Base-by-base conservation (phyloP, 352 stramenopile species). In the Globisporangium yorkense region DNA sequence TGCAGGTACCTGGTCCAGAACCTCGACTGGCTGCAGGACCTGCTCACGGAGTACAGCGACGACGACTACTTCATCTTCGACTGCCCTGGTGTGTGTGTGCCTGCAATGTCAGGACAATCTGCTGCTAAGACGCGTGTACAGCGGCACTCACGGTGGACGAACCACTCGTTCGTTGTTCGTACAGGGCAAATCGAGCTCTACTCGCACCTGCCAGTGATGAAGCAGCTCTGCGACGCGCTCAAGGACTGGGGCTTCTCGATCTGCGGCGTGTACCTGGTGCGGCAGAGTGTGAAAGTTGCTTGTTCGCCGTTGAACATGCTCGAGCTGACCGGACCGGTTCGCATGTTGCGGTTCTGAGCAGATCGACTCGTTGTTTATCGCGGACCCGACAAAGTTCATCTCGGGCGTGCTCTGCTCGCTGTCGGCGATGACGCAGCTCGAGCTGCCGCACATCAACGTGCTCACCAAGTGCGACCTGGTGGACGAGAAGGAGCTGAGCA, bases 11-110 rank as follows among this genome's bases (percentile, higher is more conserved):
- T 95, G 9, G 76, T 92, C 12, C 76, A 99, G 65, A 97, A 99
- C 61, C 70, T 99, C 27, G 87, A 98, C 62, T 98, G 97, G 88
- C 81, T 99, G 21, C 80, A 97, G 62, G 89, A 98, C 50, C 67
- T 97, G 52, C 73, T 99, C 7, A 73, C 82, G 44, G 77, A 92
- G 57, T 96, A 97, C 63, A 89, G 78, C 51, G 89, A 97, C 55
- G 87, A 96, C 66, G 88, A 97, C 62, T 99, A 99, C 75, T 89
- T 99, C 45, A 89, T 99, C 49, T 98, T 99, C 51, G 97, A 99
- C 77, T 98, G 97, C 57, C 97, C 97, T 51, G 97, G 97, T 85
- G 78, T 80, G 72, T 68, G 6, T 55, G 24, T 5, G 16, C 5
- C 4, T 21, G 16, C 6, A 47, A n/a, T n/a, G n/a, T n/a, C n/a